A percentile compares a stretch with the other conserved stretches of the same genome.
Evolutionary conservation across 352 stramenopile species (phyloP).

Genomic region (Phytophthora cajani): DNA sequence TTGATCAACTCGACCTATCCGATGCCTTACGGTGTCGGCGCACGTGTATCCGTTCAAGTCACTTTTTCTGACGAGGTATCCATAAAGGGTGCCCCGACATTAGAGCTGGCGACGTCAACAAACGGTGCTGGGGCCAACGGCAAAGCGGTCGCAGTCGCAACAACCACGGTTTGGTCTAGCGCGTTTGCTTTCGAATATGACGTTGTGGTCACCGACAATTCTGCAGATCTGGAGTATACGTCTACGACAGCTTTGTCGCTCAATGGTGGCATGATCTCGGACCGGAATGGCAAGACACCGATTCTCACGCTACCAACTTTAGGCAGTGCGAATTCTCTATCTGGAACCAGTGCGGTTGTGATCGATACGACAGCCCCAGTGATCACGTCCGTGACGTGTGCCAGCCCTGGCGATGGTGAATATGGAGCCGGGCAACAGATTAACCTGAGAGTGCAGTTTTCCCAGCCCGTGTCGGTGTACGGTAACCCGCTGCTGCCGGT

Average conservation of each 20-base stretch:
- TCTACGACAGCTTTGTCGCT: constrained; percentile 61
- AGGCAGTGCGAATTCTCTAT: constrained; percentile 49
- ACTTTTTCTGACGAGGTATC: constrained; percentile 85
- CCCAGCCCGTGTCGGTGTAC: constrained; percentile 68
- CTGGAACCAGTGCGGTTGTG: constrained; percentile 56
- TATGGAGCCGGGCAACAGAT: constrained; percentile 76
- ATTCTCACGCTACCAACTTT: constrained; percentile 59
- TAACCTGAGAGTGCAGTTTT: constrained; percentile 65
- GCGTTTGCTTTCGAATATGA: constrained; percentile 76
- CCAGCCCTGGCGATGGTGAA: constrained; percentile 63
- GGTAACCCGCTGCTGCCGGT: constrained; percentile 61
- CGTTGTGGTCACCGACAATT: constrained; percentile 56
- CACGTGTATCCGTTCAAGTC: constrained; percentile 64
- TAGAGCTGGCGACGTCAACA: constrained; percentile 56
- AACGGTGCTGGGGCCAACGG: constrained; percentile 44
- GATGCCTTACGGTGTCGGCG: constrained; percentile 72
- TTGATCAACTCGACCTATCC: constrained; percentile 48
- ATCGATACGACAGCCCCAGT: constrained; percentile 78
- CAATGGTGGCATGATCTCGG: constrained; percentile 62
- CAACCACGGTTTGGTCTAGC: constrained; percentile 62
- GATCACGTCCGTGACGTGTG: constrained; percentile 61
- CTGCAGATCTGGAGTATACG: constrained; percentile 67
- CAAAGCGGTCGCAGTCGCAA: constrained; percentile 57
- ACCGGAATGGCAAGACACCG: constrained; percentile 71
- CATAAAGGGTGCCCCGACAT: constrained; percentile 55